phyloP scores from a whole-genome alignment of 129 eudicot species.

The Pittosporum tobira region DNA sequence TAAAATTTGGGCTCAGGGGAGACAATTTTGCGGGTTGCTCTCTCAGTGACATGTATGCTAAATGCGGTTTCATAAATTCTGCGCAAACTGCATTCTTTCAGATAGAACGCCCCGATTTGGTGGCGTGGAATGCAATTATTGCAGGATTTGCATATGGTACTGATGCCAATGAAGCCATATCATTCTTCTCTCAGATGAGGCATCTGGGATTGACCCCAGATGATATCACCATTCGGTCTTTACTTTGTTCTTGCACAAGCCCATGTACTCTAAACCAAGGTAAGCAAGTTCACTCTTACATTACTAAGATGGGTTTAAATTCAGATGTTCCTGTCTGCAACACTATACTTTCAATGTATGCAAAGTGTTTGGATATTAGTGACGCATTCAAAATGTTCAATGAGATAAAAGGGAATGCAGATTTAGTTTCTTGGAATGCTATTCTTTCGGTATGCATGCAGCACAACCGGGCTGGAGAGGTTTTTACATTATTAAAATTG shows the following conservation, averaged over 20 bases:
- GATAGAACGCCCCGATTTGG: conserved; percentile 37
- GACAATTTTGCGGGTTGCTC: conserved; percentile 28
- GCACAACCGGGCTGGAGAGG: conserved; percentile 20
- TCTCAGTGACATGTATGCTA: conserved; percentile 45
- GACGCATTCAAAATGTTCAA: conserved; percentile 31
- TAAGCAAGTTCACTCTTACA: conserved; percentile 34
- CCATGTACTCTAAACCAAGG: conserved; percentile 27
- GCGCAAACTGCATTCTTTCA: conserved; percentile 27
- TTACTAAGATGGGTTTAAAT: conserved; percentile 23
- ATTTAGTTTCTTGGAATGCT: conserved; percentile 44
- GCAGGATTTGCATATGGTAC: conserved; percentile 39
- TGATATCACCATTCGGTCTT: conserved; percentile 29
- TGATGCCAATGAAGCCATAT: conserved; percentile 26
- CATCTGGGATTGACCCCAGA: conserved; percentile 23
- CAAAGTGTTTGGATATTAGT: conserved; percentile 22
- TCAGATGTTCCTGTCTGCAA: conserved; percentile 26
- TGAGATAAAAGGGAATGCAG: conserved; percentile 19
- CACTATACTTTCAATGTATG: conserved; percentile 35
- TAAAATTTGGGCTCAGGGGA: conserved; percentile 28
- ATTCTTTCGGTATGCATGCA: conserved; percentile 31
- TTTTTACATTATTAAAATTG: conserved; percentile 22
- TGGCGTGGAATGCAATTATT: conserved; percentile 41
- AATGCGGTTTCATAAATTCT: conserved; percentile 27
- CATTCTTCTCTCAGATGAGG: conserved; percentile 30
- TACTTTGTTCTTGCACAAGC: conserved; percentile 31